Evolutionary conservation across 352 stramenopile genomes (phyloP), one percentile per base, ranked within the genome.

Genomic region (Globisporangium abappressorium): DNA sequence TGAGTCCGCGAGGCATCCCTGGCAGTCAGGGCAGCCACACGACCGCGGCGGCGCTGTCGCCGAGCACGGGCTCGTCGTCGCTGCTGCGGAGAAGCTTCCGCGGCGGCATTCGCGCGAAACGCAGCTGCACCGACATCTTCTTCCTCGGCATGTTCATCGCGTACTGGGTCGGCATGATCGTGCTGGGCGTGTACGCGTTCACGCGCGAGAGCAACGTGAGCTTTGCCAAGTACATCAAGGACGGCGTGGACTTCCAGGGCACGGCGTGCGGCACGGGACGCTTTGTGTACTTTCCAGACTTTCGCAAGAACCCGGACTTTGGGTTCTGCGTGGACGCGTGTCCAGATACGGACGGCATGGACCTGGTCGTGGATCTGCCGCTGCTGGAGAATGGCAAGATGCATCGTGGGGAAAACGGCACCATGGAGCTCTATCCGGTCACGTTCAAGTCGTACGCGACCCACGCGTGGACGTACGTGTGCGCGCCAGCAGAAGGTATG

Each of bases 141-240:
- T 82, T 79, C 20, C 68, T 94, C 8, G 71, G 76, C 0, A 41
- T 81, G n/a, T 79, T 94, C 36, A 74, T 68, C 9, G 71, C 65
- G 18, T 95, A 95, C 71, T 92, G 85, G 85, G 69, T 93, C 41
- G 87, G 85, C 18, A 93, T 95, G 87, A 53, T 93, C 38, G 84
- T 73, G 30, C 74, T 95, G 15, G 83, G 77, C 33, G 77, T 90
- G 22, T 78, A 85, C 12, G 81, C 87, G 15, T 89, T 92, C 33
- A 86, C 84, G 14, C 81, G 80, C 28, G 76, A 95, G 57, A 90
- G 78, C 54, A 91, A 84, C 54, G 73, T 75, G 11, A 72, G 73
- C 20, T 93, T 91, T 58, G 85, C 84, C 33, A 81, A 91, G 63
- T 90, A 92, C 66, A 90, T 95, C 65, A 87, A 85, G 46, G 86